These are phyloP conservation scores for Gnetum montanum DNA, from an alignment of 75 land plant species.

Conservation along the genomic window DNA sequence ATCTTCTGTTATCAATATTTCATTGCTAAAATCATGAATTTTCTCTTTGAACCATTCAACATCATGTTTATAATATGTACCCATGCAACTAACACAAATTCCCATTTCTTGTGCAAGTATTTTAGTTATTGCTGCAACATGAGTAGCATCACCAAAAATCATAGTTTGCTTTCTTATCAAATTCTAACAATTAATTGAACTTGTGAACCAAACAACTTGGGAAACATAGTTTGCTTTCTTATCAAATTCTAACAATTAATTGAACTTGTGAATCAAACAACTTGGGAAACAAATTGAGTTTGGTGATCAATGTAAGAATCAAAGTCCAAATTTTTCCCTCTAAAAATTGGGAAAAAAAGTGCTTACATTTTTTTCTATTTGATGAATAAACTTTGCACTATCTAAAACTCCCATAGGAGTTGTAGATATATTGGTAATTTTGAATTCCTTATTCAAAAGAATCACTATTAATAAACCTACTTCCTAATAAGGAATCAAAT, in stretches of 20 bases:
- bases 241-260: no score
- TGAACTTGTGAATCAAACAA: neutral
- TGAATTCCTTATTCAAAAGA: neutral
- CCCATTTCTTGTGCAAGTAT: conserved; percentile 8
- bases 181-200: neutral
- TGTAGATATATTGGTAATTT: neutral
- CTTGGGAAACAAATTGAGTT: conserved; percentile 1
- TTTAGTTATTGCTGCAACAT: conserved; percentile 12
- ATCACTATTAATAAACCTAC: neutral
- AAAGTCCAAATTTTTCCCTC: neutral
- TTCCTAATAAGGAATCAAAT: conserved; percentile 3
- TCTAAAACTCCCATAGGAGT: no score
- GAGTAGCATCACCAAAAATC: neutral
- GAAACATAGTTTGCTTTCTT: neutral
- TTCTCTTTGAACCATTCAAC: no score
- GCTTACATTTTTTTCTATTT: neutral
- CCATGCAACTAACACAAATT: conserved; percentile 7
- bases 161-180: neutral
- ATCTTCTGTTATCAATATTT: neutral
- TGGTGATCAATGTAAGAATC: neutral
- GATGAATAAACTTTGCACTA: no score
- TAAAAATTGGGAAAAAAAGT: neutral
- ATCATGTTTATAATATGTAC: conserved; percentile 10
- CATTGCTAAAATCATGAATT: no score
- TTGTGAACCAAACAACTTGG: neutral